phyloP scores from a whole-genome alignment of 169 alveolate species.

The Plasmodium sp. region DNA sequence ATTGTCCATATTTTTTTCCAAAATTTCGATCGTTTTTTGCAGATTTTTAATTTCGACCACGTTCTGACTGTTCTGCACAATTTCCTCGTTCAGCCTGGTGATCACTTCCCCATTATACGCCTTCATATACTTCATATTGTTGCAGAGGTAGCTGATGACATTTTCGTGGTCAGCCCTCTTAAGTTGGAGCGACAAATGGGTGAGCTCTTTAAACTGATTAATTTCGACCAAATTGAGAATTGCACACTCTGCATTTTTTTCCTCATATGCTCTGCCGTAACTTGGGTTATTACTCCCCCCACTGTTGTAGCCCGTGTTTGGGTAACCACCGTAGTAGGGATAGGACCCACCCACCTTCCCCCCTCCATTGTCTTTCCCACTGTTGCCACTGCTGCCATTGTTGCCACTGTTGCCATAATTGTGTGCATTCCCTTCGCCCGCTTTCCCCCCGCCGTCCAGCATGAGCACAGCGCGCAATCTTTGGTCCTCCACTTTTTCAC shows the following conservation, averaged over 20 bases:
- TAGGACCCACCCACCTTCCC: not conserved
- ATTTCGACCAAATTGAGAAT: constrained; percentile 53
- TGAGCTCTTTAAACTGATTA: constrained; percentile 60
- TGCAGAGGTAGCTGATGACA: constrained; percentile 34
- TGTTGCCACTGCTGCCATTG: not conserved
- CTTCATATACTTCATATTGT: constrained; percentile 35
- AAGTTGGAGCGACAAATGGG: constrained; percentile 48
- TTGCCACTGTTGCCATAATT: not conserved
- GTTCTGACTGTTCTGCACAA: constrained; percentile 33
- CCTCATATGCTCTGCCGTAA: not conserved
- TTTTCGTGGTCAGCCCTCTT: constrained; percentile 30
- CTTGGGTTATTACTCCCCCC: not conserved
- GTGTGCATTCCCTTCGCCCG: not conserved
- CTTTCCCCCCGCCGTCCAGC: not conserved
- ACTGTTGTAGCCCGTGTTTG: not conserved
- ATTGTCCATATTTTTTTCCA: constrained; percentile 31
- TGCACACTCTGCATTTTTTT: constrained; percentile 5
- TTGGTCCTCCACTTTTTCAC: constrained; percentile 50
- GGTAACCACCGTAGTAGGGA: not conserved
- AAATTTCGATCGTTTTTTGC: constrained; percentile 68
- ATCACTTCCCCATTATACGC: constrained; percentile 34
- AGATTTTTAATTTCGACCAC: constrained; percentile 24
- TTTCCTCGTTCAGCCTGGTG: constrained; percentile 53
- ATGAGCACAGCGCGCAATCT: constrained; percentile 52
- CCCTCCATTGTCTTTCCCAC: not conserved